Conservation (phyloP, 257 asterid genomes). For the Mitragyna speciosa region DNA sequence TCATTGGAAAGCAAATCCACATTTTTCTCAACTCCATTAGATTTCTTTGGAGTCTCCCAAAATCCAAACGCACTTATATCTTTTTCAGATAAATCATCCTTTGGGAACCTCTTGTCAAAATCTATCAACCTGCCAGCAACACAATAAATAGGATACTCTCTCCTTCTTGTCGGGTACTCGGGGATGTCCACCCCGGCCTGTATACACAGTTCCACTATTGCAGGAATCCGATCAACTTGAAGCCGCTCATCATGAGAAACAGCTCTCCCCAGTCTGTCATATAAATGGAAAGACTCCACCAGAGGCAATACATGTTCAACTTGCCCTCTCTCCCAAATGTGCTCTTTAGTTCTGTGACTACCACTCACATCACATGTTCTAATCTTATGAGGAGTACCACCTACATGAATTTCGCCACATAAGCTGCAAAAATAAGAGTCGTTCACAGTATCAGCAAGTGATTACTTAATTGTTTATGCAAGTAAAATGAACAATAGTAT, state of each 20-base stretch:
- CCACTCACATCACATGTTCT: slow-evolving; percentile 58
- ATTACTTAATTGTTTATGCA: neutral
- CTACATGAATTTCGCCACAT: slow-evolving; percentile 73
- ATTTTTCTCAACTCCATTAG: slow-evolving; percentile 15
- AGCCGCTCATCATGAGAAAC: slow-evolving; percentile 70
- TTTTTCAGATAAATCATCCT: slow-evolving; percentile 31
- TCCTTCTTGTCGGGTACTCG: slow-evolving; percentile 61
- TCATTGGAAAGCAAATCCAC: slow-evolving; percentile 31
- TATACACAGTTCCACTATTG: slow-evolving; percentile 66
- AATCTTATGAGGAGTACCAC: slow-evolving; percentile 61
- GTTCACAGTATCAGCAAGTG: neutral
- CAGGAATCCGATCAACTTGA: slow-evolving; percentile 68
- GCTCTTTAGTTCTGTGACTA: slow-evolving; percentile 51
- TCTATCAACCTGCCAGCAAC: slow-evolving; percentile 69
- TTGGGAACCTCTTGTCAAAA: slow-evolving; percentile 70
- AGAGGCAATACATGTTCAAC: slow-evolving; percentile 49
- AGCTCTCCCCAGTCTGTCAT: slow-evolving; percentile 69
- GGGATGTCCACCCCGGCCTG: slow-evolving; percentile 74
- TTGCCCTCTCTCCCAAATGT: slow-evolving; percentile 60
- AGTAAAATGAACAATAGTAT: neutral
- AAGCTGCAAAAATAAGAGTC: slow-evolving; percentile 31
- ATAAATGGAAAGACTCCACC: slow-evolving; percentile 67
- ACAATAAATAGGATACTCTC: slow-evolving; percentile 52
- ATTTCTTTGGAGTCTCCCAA: slow-evolving; percentile 38
- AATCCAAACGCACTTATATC: slow-evolving; percentile 39